Base-by-base conservation (phyloP, 805 yeast species). In the Lachancea fermentati region DNA sequence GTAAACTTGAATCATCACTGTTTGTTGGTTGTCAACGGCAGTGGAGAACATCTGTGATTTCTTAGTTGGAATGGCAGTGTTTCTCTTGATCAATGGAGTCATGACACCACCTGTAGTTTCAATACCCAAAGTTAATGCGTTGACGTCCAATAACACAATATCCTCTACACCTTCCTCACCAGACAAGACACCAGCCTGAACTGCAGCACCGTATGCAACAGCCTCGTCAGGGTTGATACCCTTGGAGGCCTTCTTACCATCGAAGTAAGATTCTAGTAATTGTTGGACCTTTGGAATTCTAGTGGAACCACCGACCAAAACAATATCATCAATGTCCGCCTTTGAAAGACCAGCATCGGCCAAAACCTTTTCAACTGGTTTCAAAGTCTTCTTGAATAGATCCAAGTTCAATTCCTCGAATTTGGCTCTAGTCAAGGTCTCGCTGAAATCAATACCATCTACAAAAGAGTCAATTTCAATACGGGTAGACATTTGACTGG, bases 171-270 rank as follows among this genome's bases (percentile, higher is more conserved):
- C 93, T 58, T 83, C 88, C 69, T 89, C 96, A 68, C 97, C 97
- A 42, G 95, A 80, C 51, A 91, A 73, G 55, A 91, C 94, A 74
- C 97, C 97, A 43, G 96, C 97, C 75, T 91, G 98, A 49, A 91
- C 97, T 49, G 98, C 97, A 47, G 97, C 97, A 78, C 98, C 98
- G 59, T 81, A 91, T 32, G 97, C 98, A 61, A 91, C 97, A 65
- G 98, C 98, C 76, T 91, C 98, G 72, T 91, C 98, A 49, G 98
- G 97, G 75, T 91, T 91, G 62, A 91, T 91, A 59, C 96, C 91
- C 78, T 89, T 91, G 54, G 95, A 86, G 51, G 95, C 91, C 71
- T 88, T 88, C 77, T 93, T 91, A 58, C 96, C 96, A 60, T 83
- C 80, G 64, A 91, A 91, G 78, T 69, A 88, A 50, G 82, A 76